A percentile compares a stretch with the other conserved stretches of the same genome.
Conservation (phyloP, 192 early-diverging fungal species). For the Coemansia sp. region DNA sequence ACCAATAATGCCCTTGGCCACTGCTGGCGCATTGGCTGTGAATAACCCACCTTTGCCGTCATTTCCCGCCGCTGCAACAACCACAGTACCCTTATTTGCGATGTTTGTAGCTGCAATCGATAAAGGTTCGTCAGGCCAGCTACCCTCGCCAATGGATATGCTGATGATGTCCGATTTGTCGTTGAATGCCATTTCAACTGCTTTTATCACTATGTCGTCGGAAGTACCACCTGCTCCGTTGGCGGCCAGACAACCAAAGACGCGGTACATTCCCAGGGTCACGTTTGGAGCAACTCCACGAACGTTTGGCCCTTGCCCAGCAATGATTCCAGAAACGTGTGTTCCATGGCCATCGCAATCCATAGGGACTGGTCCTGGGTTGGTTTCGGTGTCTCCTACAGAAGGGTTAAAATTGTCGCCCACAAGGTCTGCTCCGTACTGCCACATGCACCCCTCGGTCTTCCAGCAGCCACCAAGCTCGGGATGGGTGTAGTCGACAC, state of each 20-base stretch:
- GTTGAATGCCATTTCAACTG: conserved; percentile 56
- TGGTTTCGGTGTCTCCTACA: conserved; percentile 31
- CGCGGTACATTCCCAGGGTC: conserved; percentile 65
- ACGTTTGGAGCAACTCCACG: conserved; percentile 67
- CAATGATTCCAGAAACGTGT: conserved; percentile 66
- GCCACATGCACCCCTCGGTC: conserved; percentile 55
- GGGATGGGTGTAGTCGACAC: conserved; percentile 67
- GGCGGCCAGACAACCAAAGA: conserved; percentile 57
- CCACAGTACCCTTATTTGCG: conserved; percentile 54
- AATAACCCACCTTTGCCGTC: conserved; percentile 63
- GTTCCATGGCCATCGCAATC: conserved; percentile 69
- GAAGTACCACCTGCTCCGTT: conserved; percentile 29
- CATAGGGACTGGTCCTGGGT: conserved; percentile 56
- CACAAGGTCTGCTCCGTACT: conserved; percentile 66
- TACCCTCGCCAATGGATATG: conserved; percentile 62
- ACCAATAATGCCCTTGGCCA: conserved; percentile 56
- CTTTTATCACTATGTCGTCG: conserved; percentile 60
- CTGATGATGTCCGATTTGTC: conserved; percentile 62
- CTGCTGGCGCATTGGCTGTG: conserved; percentile 54
- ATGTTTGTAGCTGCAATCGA: conserved; percentile 53
- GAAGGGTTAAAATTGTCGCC: conserved; percentile 54
- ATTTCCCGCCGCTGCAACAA: conserved; percentile 76
- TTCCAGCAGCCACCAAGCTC: conserved; percentile 70
- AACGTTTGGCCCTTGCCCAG: conserved; percentile 40
- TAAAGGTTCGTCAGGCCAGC: conserved; percentile 58